Conservation (phyloP, 2,329 filamentous ascomycete species). For the Thelonectria blattea region DNA sequence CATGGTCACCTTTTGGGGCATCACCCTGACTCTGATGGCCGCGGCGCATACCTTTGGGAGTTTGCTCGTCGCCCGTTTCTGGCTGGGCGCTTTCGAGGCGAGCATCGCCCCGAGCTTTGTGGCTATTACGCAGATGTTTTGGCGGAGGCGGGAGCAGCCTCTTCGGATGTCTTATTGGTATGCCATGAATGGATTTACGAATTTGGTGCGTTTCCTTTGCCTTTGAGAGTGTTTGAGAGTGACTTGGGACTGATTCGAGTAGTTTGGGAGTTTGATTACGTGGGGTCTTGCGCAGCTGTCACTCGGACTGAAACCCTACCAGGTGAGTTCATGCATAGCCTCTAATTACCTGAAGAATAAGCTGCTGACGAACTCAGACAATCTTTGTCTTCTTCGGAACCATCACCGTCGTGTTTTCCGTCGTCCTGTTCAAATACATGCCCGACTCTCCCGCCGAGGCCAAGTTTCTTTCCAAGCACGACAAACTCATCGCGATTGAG, state of each 20-base stretch:
- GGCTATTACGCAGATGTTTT: conserved; percentile 15
- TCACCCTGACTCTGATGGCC: conserved; percentile 41
- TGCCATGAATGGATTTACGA: conserved; percentile 8
- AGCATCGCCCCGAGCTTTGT: conserved; percentile 4
- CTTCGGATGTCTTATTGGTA: conserved; percentile 11
- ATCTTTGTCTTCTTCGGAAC: conserved; percentile 36
- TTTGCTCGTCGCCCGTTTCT: conserved; percentile 34
- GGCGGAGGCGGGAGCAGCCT: conserved; percentile 18
- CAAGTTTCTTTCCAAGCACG: conserved; percentile 60
- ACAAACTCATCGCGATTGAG: conserved; percentile 65
- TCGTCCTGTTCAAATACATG: conserved; percentile 49
- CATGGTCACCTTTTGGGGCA: conserved; percentile 24
- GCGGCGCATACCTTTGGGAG: conserved; percentile 41
- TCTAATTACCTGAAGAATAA: background rate
- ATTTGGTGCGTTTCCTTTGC: background rate
- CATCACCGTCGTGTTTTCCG: conserved; percentile 49
- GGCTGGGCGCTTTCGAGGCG: conserved; percentile 36
- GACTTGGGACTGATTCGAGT: background rate
- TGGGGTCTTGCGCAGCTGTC: conserved; percentile 7
- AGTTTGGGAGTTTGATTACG: conserved; percentile 6
- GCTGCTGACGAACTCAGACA: background rate
- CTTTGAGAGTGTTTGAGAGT: background rate
- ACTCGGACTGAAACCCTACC: conserved; percentile 1
- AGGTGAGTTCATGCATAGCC: background rate
- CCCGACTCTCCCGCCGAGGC: conserved; percentile 68